Evolutionary conservation across 2,329 filamentous ascomycete genomes (phyloP).

Genomic region (Periconia digitata): DNA sequence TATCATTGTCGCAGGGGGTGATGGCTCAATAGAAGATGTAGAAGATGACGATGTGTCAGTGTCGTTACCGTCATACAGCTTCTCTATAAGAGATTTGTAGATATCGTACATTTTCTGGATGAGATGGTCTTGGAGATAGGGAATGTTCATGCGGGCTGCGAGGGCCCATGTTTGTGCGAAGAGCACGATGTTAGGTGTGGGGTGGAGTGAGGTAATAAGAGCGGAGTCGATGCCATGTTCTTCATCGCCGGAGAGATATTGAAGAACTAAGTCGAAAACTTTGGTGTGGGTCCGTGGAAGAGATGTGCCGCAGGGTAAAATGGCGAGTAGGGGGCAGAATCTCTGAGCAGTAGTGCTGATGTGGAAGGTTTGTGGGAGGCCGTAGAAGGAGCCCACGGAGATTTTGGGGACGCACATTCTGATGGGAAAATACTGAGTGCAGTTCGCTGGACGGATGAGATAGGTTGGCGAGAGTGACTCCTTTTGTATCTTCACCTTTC

Average conservation of each 20-base stretch:
- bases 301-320: background rate
- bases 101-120: conserved; percentile 1
- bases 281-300: background rate
- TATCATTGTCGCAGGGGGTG: no score
- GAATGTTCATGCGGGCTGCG: conserved; percentile 6
- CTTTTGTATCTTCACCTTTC: no score
- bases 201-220: background rate
- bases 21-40: no score
- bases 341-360: background rate
- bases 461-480: no score
- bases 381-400: background rate
- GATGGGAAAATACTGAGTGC: no score
- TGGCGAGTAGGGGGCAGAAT: background rate
- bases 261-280: background rate
- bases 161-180: conserved; percentile 12
- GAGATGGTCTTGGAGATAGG: conserved; percentile 7
- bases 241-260: background rate
- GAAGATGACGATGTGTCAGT: no score
- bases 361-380: background rate
- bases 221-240: background rate
- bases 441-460: no score
- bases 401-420: background rate
- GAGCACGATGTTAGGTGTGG: conserved; percentile 1
- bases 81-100: conserved; percentile 1
- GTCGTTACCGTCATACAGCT: no score